Percentiles rank a stretch among this genome's conserved stretches.
phyloP scores from a whole-genome alignment of 78 protist species.

The Anaeramoeba flamelloides region DNA sequence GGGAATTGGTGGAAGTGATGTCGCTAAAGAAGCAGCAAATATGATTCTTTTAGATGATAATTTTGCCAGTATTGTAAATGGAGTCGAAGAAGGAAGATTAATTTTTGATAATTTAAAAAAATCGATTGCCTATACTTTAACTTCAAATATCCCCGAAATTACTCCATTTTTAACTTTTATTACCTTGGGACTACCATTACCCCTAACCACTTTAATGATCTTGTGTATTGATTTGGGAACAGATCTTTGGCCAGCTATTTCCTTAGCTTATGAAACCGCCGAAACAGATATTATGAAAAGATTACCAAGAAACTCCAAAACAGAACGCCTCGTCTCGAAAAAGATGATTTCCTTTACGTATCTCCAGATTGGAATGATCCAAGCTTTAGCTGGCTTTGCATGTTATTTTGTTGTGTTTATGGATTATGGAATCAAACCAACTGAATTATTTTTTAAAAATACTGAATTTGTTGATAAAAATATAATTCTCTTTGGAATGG shows the following conservation, averaged over 20 bases:
- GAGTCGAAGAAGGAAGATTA: constrained; percentile 69
- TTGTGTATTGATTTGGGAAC: constrained; percentile 77
- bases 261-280: constrained; percentile 59
- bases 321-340: constrained; percentile 32
- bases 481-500: neutral
- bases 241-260: constrained; percentile 74
- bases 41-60: constrained; percentile 79
- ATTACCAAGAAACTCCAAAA: constrained; percentile 56
- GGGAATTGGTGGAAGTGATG: constrained; percentile 79
- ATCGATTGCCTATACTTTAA: constrained; percentile 56
- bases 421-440: neutral
- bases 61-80: constrained; percentile 83
- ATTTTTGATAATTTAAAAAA: constrained; percentile 51
- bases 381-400: constrained; percentile 47
- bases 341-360: constrained; percentile 9
- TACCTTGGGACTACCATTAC: constrained; percentile 58
- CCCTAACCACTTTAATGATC: constrained; percentile 59
- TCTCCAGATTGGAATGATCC: constrained; percentile 26
- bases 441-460: neutral
- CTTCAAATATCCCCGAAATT: constrained; percentile 59
- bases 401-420: constrained; percentile 11
- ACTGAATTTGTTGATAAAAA: neutral
- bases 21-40: constrained; percentile 14
- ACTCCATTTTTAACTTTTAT: constrained; percentile 65
- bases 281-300: constrained; percentile 74